These are phyloP conservation scores for Murraya paniculata DNA, from an alignment of 345 rosid genomes.

Conservation along the genomic window DNA sequence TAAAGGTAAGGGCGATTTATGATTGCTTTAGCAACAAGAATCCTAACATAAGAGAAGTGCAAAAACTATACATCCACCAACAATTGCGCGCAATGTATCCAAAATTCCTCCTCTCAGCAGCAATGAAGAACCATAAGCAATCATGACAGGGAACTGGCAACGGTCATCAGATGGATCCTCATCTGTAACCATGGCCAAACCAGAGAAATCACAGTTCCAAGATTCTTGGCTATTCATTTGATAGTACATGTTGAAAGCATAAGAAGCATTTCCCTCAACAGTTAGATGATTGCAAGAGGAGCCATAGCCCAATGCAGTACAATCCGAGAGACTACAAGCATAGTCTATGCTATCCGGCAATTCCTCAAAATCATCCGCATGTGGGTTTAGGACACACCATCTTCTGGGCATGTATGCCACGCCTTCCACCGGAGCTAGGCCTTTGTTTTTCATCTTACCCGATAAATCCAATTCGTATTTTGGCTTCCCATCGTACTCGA, in stretches of 20 bases:
- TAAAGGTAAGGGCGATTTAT: neutral
- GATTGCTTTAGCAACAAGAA: neutral
- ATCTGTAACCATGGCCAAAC: slow-evolving; percentile 48
- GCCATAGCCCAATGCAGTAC: slow-evolving; percentile 72
- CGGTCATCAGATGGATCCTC: slow-evolving; percentile 58
- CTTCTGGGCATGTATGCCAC: slow-evolving; percentile 46
- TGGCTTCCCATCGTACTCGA: slow-evolving; percentile 58
- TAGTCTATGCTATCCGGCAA: slow-evolving; percentile 52
- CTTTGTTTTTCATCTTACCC: slow-evolving; percentile 33
- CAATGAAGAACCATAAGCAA: slow-evolving; percentile 32
- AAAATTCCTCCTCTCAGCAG: slow-evolving; percentile 14
- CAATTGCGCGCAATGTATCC: slow-evolving; percentile 9
- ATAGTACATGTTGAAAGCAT: slow-evolving; percentile 80
- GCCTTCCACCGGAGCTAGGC: slow-evolving; percentile 50
- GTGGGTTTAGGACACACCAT: slow-evolving; percentile 65
- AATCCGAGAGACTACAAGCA: slow-evolving; percentile 72
- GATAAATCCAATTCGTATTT: slow-evolving; percentile 58
- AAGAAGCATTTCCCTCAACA: slow-evolving; percentile 66
- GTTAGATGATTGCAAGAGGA: slow-evolving; percentile 68
- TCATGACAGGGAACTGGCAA: slow-evolving; percentile 73
- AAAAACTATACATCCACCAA: slow-evolving; percentile 17
- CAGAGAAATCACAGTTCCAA: slow-evolving; percentile 75
- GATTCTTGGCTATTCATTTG: slow-evolving; percentile 55
- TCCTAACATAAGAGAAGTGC: slow-evolving; percentile 14
- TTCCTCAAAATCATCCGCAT: slow-evolving; percentile 31